phyloP scores from a whole-genome alignment of 1,139 yeast genomes.

The Candida dubliniensis region DNA sequence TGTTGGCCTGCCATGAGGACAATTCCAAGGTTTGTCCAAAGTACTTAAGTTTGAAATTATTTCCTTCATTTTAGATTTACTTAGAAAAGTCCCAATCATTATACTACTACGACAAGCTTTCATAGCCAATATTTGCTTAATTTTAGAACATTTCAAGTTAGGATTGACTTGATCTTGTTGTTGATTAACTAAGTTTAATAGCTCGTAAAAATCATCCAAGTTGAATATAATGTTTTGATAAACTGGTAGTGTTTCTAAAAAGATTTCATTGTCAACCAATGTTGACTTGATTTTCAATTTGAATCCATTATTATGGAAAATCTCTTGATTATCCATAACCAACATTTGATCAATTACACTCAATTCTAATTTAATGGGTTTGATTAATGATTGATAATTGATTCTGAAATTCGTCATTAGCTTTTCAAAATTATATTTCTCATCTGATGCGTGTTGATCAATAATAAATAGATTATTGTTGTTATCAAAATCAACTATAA shows the following conservation, averaged over 20 bases:
- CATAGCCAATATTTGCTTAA: slow-evolving; percentile 85
- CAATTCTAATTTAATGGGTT: slow-evolving; percentile 62
- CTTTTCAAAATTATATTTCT: slow-evolving; percentile 83
- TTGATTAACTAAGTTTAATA: slow-evolving; percentile 57
- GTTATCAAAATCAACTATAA: slow-evolving; percentile 52
- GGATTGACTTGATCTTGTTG: slow-evolving; percentile 26
- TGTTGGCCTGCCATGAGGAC: slow-evolving; percentile 99
- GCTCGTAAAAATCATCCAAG: slow-evolving; percentile 68
- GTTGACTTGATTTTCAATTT: slow-evolving; percentile 30
- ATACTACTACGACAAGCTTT: slow-evolving; percentile 92
- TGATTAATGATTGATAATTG: slow-evolving; percentile 68
- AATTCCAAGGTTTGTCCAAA: slow-evolving; percentile 94
- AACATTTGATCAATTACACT: slow-evolving; percentile 77
- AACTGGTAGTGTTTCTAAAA: slow-evolving; percentile 64
- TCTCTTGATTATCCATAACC: slow-evolving; percentile 55
- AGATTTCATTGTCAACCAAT: slow-evolving; percentile 58
- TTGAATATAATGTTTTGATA: slow-evolving; percentile 71
- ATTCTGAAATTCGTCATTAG: slow-evolving; percentile 51
- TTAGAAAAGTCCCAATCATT: slow-evolving; percentile 84
- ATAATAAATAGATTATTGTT: slow-evolving; percentile 68
- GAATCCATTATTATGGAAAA: slow-evolving; percentile 78
- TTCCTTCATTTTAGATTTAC: slow-evolving; percentile 55
- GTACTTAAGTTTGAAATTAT: slow-evolving; percentile 68
- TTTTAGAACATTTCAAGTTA: slow-evolving; percentile 68
- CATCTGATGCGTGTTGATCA: slow-evolving; percentile 98